Conservation (phyloP, 768 basidiomycete species). For the Kwoniella europaea region DNA sequence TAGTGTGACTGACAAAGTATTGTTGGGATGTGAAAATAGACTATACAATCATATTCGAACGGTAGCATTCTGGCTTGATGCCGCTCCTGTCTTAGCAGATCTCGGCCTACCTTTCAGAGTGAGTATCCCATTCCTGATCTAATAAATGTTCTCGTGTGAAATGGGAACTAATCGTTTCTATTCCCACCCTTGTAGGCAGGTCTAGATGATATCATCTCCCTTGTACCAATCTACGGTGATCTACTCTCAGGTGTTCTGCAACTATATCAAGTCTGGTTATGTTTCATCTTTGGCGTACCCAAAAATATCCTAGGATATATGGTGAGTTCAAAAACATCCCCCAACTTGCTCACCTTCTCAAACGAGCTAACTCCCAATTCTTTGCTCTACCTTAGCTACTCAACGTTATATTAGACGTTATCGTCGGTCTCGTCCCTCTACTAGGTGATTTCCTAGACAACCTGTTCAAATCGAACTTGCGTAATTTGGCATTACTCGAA, state of each 20-base stretch:
- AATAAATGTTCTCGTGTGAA: background rate
- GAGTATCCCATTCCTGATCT: slow-evolving; percentile 15
- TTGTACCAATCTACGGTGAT: slow-evolving; percentile 57
- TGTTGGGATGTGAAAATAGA: slow-evolving; percentile 26
- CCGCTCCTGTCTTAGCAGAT: slow-evolving; percentile 54
- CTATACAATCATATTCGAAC: slow-evolving; percentile 58
- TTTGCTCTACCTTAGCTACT: slow-evolving; percentile 32
- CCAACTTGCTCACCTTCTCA: background rate
- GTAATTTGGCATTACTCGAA: slow-evolving; percentile 51
- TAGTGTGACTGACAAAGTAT: slow-evolving; percentile 2
- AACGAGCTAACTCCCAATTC: background rate
- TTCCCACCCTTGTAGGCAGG: slow-evolving; percentile 41
- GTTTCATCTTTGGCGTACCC: slow-evolving; percentile 53
- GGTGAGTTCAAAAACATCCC: slow-evolving; percentile 36
- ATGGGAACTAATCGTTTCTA: background rate
- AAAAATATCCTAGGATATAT: slow-evolving; percentile 45
- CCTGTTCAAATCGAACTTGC: slow-evolving; percentile 57
- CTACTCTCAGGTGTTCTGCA: slow-evolving; percentile 52
- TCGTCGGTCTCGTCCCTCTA: slow-evolving; percentile 55
- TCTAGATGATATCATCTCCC: slow-evolving; percentile 55
- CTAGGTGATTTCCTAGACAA: slow-evolving; percentile 58
- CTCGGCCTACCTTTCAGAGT: slow-evolving; percentile 57
- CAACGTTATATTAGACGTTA: slow-evolving; percentile 51
- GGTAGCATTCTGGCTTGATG: slow-evolving; percentile 57
- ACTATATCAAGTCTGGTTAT: slow-evolving; percentile 56